Evolutionary conservation across 2,329 filamentous ascomycete species (phyloP), one percentile per base, ranked within the genome.

Genomic region (Metarhizium guizhouense): DNA sequence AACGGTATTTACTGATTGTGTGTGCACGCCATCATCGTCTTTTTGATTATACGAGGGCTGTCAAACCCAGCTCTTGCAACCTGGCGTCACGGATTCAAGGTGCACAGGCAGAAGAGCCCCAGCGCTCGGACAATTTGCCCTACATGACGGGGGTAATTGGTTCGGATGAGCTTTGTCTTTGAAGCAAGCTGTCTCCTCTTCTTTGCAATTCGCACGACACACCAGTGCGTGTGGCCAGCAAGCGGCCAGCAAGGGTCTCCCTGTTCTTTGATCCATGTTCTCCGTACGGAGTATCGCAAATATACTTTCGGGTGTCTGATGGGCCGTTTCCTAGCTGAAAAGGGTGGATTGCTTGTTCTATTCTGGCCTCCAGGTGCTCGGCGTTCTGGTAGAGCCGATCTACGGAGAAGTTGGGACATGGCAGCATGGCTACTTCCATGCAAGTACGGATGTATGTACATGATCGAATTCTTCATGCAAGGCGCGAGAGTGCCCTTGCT

Each of bases 21-120:
- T 36, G 40, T 57, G 57, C 42, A 54, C 51, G 51, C 47, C 47
- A 55, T 53, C 52, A 51, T 45, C 6, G 18, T 48, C 45, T 30
- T 30, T 48, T 30, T 48, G 45, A 48, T 48, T 30, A 16, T 18
- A 29, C 45, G 45, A 30, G 25, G 45, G 25, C 45, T 48, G 45
- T 48, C 45, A 48, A 18, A 6, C 45, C 45, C 45, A 30, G 13
- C 43, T n/a, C 20, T 25, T 47, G 20, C 43, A 25, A 25, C 20
- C 8, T 47, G 43, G 20, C 43, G 5, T 47, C 43, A 10, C n/a
- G n/a, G 43, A 29, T 47, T 38, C 4, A 16, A 11, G 11, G 30
- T 36, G 38, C 49, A 18, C 30, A 30, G 53, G 20, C 49, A 42
- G 29, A 10, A 43, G 18, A 38, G 42, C 34, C 16, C 25, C 25